Conservation (phyloP, 305 asterid genomes). For the Fraxinus sp. region DNA sequence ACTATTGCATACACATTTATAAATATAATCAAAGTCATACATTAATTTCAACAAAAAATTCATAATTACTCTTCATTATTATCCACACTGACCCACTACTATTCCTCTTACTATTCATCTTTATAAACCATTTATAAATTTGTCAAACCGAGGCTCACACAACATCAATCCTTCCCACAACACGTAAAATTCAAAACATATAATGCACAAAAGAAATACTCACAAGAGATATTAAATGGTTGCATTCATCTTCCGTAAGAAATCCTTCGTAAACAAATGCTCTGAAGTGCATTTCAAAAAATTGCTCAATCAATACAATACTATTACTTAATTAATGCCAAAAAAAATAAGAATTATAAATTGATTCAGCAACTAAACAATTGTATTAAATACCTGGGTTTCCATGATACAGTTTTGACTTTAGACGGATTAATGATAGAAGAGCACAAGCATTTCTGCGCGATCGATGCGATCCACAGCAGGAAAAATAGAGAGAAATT, state of each 20-base stretch:
- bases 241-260: conserved; percentile 82
- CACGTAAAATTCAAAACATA: background rate
- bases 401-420: conserved; percentile 80
- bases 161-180: conserved; percentile 17
- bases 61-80: background rate
- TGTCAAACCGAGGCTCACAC: background rate
- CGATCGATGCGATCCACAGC: conserved; percentile 49
- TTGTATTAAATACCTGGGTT: conserved; percentile 61
- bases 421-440: conserved; percentile 81
- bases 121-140: background rate
- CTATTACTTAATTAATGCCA: background rate
- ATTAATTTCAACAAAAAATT: background rate
- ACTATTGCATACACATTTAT: background rate
- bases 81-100: background rate
- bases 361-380: conserved; percentile 3
- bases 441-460: conserved; percentile 43
- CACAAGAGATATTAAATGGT: conserved; percentile 80
- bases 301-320: conserved; percentile 22
- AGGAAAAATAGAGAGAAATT: conserved; percentile 35
- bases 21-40: background rate
- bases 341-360: background rate
- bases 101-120: background rate
- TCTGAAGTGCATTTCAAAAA: conserved; percentile 37
- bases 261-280: conserved; percentile 90
- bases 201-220: conserved; percentile 28